Conservation (phyloP, 2,329 filamentous ascomycete genomes). For the Parafenestella ontariensis region DNA sequence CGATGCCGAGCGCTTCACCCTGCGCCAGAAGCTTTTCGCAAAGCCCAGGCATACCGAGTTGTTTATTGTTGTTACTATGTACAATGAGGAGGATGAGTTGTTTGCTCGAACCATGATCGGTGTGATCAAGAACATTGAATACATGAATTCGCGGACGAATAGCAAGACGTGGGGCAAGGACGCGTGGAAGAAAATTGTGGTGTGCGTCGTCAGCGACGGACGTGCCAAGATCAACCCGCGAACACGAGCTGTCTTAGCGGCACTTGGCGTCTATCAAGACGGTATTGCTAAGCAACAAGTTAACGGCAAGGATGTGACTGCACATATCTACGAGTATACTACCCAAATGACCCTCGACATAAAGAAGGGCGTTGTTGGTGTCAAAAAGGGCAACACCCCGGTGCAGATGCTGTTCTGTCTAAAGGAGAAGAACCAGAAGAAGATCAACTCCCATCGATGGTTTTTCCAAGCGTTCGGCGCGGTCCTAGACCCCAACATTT, state of each 20-base stretch:
- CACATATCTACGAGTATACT: slow-evolving; percentile 95
- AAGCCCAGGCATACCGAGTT: slow-evolving; percentile 92
- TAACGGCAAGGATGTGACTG: slow-evolving; percentile 93
- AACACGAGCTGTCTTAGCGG: slow-evolving; percentile 87
- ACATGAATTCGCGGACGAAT: slow-evolving; percentile 91
- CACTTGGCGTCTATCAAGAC: slow-evolving; percentile 96
- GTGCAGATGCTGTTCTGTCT: slow-evolving; percentile 97
- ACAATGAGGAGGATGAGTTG: slow-evolving; percentile 96
- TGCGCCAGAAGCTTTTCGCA: slow-evolving; percentile 89
- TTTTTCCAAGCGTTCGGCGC: slow-evolving; percentile 97
- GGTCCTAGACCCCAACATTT: slow-evolving; percentile 93
- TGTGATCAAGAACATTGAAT: slow-evolving; percentile 98
- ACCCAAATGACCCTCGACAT: slow-evolving; percentile 85
- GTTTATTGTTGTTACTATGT: slow-evolving; percentile 98
- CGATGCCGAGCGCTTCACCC: slow-evolving; percentile 85
- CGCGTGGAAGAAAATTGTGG: slow-evolving; percentile 99
- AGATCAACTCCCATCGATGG: slow-evolving; percentile 99
- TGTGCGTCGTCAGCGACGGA: slow-evolving; percentile 95
- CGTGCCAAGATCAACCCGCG: slow-evolving; percentile 95
- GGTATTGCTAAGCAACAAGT: slow-evolving; percentile 98
- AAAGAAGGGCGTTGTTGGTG: slow-evolving; percentile 85
- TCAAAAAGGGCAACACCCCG: slow-evolving; percentile 84
- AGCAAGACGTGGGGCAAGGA: slow-evolving; percentile 99
- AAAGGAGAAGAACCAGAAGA: slow-evolving; percentile 99
- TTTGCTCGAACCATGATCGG: slow-evolving; percentile 96